These are phyloP conservation scores for Globisporangium canariense DNA, from an alignment of 352 stramenopile genomes.

Conservation along the genomic window DNA sequence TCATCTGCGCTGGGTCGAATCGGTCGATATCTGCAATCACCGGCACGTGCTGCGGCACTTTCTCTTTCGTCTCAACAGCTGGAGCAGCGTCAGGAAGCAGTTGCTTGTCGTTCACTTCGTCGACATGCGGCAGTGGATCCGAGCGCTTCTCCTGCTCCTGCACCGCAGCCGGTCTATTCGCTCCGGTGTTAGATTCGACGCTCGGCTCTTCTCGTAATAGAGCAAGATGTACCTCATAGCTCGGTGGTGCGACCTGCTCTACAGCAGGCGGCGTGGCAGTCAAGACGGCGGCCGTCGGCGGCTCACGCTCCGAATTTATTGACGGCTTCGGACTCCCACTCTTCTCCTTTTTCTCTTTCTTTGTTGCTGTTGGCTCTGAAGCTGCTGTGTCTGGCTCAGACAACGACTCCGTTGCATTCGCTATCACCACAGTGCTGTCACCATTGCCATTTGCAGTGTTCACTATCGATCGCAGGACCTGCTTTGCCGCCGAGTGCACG, in stretches of 20 bases:
- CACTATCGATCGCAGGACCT: slow-evolving; percentile 17
- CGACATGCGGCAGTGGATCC: too few species aligned
- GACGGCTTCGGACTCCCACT: background rate
- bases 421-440: background rate
- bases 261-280: background rate
- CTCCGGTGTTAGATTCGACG: background rate
- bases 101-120: background rate
- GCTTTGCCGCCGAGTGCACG: slow-evolving; percentile 18
- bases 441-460: background rate
- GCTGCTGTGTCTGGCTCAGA: background rate
- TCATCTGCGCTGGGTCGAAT: background rate
- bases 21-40: background rate
- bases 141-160: background rate
- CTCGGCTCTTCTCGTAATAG: background rate
- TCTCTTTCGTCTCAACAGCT: background rate
- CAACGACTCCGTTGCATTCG: background rate
- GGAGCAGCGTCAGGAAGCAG: background rate
- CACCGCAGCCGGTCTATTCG: background rate
- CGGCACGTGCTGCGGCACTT: background rate
- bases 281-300: background rate
- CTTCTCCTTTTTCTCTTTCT: background rate
- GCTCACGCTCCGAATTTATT: slow-evolving; percentile 4
- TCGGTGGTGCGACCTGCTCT: background rate
- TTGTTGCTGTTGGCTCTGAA: background rate
- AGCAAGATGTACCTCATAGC: background rate